A percentile compares a stretch with the other conserved stretches of the same genome.
Conservation (phyloP, 225 moss, liverwort and hornwort species). For the Pseudisothecium myosuroides region DNA sequence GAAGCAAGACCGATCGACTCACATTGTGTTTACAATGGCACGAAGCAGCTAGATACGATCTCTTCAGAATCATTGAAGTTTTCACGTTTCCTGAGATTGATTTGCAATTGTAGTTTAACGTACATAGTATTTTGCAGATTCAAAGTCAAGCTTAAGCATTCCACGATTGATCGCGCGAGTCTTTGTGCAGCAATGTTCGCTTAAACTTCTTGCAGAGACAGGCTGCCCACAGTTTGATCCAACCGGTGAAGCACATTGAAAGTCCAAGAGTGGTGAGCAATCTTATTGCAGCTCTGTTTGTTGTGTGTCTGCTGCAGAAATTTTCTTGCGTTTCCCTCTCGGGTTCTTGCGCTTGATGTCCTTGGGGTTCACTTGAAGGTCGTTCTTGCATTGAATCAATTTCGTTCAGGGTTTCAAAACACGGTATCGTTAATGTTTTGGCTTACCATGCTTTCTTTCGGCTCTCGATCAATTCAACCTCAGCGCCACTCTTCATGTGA, state of each 20-base stretch:
- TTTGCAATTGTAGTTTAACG: neutral
- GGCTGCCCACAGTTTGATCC: neutral
- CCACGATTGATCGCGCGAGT: neutral
- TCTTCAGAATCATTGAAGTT: neutral
- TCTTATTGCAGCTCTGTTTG: neutral
- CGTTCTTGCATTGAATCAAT: neutral
- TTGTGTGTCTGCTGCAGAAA: neutral
- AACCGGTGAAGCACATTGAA: neutral
- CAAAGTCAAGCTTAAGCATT: neutral
- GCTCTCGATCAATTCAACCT: neutral
- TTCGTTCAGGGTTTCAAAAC: neutral
- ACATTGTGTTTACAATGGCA: neutral
- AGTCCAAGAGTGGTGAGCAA: neutral
- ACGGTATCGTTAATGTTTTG: neutral
- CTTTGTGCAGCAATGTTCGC: neutral
- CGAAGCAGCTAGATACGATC: neutral
- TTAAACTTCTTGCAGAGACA: neutral
- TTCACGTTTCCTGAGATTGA: neutral
- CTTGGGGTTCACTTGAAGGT: neutral
- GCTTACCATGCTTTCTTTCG: neutral
- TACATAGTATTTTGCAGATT: neutral
- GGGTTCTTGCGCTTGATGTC: neutral
- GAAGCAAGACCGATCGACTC: neutral
- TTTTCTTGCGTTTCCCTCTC: neutral
- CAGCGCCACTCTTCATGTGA: neutral